Evolutionary conservation across 768 basidiomycete genomes (phyloP).

Genomic region (Psilocybe tampanensis): DNA sequence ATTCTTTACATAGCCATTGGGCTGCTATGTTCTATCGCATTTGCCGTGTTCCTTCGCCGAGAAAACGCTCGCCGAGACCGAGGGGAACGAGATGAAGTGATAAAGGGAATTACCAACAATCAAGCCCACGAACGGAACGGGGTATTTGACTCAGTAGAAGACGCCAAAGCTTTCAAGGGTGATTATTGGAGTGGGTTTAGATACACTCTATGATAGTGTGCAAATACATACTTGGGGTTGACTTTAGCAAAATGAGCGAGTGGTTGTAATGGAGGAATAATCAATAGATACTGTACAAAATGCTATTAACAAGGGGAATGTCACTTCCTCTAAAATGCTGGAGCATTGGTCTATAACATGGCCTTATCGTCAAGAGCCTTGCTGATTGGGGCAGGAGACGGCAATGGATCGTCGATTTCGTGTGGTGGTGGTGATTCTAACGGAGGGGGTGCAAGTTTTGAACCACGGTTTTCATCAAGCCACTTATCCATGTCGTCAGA

Average conservation of each 20-base stretch:
- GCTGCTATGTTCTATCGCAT: conserved; percentile 52
- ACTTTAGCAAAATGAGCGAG: conserved; percentile 22
- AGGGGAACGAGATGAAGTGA: conserved; percentile 70
- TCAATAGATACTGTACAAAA: conserved; percentile 34
- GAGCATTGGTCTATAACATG: conserved; percentile 15
- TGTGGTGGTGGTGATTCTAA: conserved; percentile 48
- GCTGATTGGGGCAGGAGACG: conserved; percentile 47
- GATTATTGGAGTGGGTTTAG: conserved; percentile 80
- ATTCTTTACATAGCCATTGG: conserved; percentile 72
- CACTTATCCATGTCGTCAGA: conserved; percentile 97
- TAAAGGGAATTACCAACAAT: conserved; percentile 49
- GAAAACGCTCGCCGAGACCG: conserved; percentile 68
- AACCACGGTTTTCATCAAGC: conserved; percentile 80
- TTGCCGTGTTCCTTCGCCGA: conserved; percentile 47
- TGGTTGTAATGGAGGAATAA: conserved; percentile 16
- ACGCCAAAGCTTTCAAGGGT: conserved; percentile 62
- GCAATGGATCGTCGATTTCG: conserved; percentile 42
- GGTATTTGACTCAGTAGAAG: conserved; percentile 50
- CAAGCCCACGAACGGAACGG: conserved; percentile 54
- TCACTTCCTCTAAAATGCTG: not conserved
- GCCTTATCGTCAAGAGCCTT: conserved; percentile 29
- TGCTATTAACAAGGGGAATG: conserved; percentile 7
- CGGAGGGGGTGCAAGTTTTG: conserved; percentile 67
- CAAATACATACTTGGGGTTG: not conserved
- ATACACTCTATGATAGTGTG: conserved; percentile 48